phyloP scores from a whole-genome alignment of 2,329 filamentous ascomycete species.

The Phyllosticta citriasiana region DNA sequence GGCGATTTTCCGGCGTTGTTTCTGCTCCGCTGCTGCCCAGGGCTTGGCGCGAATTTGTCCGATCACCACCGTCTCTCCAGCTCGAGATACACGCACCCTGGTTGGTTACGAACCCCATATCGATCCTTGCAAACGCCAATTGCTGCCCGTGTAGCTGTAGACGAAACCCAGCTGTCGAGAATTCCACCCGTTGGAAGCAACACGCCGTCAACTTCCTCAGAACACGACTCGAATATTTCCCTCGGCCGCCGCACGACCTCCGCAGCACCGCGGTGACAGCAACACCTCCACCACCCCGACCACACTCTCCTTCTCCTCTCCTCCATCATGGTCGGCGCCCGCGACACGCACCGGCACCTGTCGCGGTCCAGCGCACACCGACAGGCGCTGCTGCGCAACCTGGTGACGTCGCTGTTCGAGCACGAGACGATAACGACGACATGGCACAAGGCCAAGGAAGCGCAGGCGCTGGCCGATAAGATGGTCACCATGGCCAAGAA shows the following conservation, averaged over 20 bases:
- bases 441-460: conserved; percentile 94
- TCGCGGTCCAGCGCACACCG: conserved; percentile 78
- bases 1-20: neutral
- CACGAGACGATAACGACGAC: conserved; percentile 92
- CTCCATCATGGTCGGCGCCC: conserved; percentile 68
- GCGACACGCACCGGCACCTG: conserved; percentile 78
- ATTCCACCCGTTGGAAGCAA: neutral
- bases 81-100: neutral
- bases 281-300: neutral
- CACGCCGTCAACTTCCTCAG: too few species aligned
- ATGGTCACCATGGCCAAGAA: conserved; percentile 88
- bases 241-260: neutral
- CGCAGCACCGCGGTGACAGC: neutral
- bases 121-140: conserved; percentile 1
- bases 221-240: neutral
- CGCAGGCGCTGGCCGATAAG: conserved; percentile 86
- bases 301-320: neutral
- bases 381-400: conserved; percentile 84
- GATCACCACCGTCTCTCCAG: neutral
- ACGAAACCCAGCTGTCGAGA: neutral
- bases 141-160: neutral
- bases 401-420: conserved; percentile 88
- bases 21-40: neutral
- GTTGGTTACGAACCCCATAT: neutral
- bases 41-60: conserved; percentile 7